phyloP scores from a whole-genome alignment of 164 flowering plant genomes.

The Chimonanthus praecox region DNA sequence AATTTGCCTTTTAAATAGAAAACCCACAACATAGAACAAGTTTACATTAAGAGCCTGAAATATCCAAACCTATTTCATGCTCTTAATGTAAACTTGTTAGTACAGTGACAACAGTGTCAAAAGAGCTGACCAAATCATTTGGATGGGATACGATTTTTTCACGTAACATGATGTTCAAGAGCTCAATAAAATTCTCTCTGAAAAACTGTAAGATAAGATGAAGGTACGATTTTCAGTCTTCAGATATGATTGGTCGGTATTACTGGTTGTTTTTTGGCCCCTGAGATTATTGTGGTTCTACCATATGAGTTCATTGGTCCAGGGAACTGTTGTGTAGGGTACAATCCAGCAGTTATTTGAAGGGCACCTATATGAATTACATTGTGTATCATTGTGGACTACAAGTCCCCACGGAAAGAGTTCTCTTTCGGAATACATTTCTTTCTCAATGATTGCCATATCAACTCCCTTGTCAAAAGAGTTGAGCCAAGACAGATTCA shows the following conservation, averaged over 20 bases:
- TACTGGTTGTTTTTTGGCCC: not conserved
- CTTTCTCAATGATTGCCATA: too few species aligned
- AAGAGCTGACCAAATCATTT: slow-evolving; percentile 87
- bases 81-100: not conserved
- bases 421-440: slow-evolving; percentile 4
- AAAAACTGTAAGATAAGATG: slow-evolving; percentile 93
- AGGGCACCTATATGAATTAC: slow-evolving; percentile 92
- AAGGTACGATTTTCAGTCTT: slow-evolving; percentile 38
- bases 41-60: not conserved
- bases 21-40: not conserved
- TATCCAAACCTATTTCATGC: slow-evolving; percentile 36
- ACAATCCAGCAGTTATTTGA: slow-evolving; percentile 90
- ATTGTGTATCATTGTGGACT: slow-evolving; percentile 92
- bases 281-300: not conserved
- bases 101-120: slow-evolving; percentile 90
- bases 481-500: not conserved
- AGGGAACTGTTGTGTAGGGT: slow-evolving; percentile 97
- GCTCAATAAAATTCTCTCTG: slow-evolving; percentile 82
- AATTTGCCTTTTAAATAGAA: slow-evolving; percentile 12
- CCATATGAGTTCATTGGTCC: slow-evolving; percentile 7
- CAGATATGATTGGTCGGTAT: not conserved
- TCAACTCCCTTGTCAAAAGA: too few species aligned
- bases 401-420: slow-evolving; percentile 91
- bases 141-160: slow-evolving; percentile 77
- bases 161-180: slow-evolving; percentile 87